Evolutionary conservation across 2,329 filamentous ascomycete genomes (phyloP).

Genomic region (Periconia sp.): DNA sequence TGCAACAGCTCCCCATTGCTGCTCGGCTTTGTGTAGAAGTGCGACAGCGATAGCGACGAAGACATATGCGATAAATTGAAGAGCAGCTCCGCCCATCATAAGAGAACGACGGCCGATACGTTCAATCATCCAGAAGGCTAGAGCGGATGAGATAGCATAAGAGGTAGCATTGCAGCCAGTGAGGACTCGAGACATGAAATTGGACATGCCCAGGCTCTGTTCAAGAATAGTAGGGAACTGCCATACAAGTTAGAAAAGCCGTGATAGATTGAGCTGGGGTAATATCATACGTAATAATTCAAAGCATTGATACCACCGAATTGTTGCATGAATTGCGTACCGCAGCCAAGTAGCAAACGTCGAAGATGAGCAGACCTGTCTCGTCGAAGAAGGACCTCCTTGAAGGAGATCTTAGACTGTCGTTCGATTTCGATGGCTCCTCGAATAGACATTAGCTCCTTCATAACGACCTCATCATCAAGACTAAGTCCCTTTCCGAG

Average conservation of each 20-base stretch:
- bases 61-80: conserved; percentile 26
- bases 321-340: conserved; percentile 21
- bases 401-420: conserved; percentile 12
- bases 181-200: conserved; percentile 18
- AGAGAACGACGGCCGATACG: conserved; percentile 25
- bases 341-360: conserved; percentile 16
- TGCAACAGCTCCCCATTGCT: conserved; percentile 14
- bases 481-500: conserved; percentile 10
- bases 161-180: conserved; percentile 25
- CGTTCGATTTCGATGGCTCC: conserved; percentile 18
- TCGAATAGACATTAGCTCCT: conserved; percentile 15
- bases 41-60: conserved; percentile 26
- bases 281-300: conserved; percentile 11
- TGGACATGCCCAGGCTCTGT: conserved; percentile 15
- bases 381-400: conserved; percentile 13
- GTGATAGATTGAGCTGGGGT: neutral
- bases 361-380: conserved; percentile 14
- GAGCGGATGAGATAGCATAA: conserved; percentile 23
- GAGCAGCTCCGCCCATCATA: conserved; percentile 22
- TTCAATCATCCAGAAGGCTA: conserved; percentile 31
- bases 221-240: conserved; percentile 18
- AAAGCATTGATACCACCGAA: conserved; percentile 17
- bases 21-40: conserved; percentile 4
- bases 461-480: conserved; percentile 8
- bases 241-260: neutral